These are phyloP conservation scores for Grosmannia clavigera DNA, from an alignment of 2,329 filamentous ascomycete genomes.

Conservation along the genomic window DNA sequence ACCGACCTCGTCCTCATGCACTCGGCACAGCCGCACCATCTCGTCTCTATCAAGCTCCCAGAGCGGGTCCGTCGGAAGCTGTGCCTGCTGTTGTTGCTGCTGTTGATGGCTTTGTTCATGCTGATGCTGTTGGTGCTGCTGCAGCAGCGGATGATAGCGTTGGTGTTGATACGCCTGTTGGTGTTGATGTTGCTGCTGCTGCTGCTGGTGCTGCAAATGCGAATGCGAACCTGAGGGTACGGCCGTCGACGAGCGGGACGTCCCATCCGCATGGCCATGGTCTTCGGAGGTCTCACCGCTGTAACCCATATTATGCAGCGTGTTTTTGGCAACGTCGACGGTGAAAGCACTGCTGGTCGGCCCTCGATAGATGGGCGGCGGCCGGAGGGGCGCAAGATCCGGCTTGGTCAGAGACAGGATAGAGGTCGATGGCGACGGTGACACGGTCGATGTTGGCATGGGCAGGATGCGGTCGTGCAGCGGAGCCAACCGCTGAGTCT, in stretches of 20 bases:
- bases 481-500: conserved; percentile 31
- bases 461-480: conserved; percentile 29
- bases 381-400: conserved; percentile 34
- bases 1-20: conserved; percentile 84
- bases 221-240: conserved; percentile 12
- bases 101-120: conserved; percentile 10
- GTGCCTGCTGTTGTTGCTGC: conserved; percentile 15
- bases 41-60: conserved; percentile 70
- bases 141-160: neutral
- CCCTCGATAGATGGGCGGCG: conserved; percentile 52
- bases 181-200: neutral
- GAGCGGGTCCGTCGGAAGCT: conserved; percentile 53
- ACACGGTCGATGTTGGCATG: conserved; percentile 22
- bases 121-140: conserved; percentile 17
- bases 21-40: conserved; percentile 61
- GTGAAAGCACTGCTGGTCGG: conserved; percentile 79
- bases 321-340: conserved; percentile 75
- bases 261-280: conserved; percentile 26
- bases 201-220: conserved; percentile 17
- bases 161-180: conserved; percentile 5
- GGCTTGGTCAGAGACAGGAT: conserved; percentile 30
- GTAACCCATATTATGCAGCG: conserved; percentile 82
- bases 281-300: conserved; percentile 51
- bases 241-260: conserved; percentile 21
- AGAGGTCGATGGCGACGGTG: conserved; percentile 30